A percentile compares a stretch with the other conserved stretches of the same genome.
phyloP scores from a whole-genome alignment of 2,329 filamentous ascomycete genomes.

The Paracorniculantispora psalliotae region DNA sequence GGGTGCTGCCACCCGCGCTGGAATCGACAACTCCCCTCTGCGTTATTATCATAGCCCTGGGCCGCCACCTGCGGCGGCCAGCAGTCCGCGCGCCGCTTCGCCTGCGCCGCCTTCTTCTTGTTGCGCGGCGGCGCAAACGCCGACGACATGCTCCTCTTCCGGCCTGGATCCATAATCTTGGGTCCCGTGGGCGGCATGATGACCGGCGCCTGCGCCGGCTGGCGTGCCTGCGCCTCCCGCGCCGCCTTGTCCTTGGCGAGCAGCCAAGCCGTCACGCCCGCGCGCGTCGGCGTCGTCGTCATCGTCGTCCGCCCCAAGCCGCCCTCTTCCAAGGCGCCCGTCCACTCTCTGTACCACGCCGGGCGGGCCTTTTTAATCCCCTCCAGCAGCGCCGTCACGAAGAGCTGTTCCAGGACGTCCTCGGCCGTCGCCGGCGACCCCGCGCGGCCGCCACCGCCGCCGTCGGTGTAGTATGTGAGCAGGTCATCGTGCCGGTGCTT shows the following conservation, averaged over 20 bases:
- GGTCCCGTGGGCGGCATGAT: no score
- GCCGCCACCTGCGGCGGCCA: no score
- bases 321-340: neutral
- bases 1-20: no score
- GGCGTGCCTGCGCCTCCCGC: neutral
- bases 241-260: neutral
- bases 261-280: constrained; percentile 1
- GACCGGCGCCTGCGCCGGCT: no score
- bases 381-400: neutral
- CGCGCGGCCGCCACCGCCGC: neutral
- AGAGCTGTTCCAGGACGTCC: constrained; percentile 7
- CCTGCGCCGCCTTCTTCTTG: no score
- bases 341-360: constrained; percentile 3
- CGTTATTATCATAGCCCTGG: no score
- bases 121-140: no score
- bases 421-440: neutral
- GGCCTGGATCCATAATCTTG: no score
- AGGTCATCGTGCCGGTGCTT: constrained; percentile 3
- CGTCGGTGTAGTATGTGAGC: neutral
- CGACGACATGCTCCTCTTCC: no score
- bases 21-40: no score
- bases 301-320: neutral
- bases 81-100: no score
- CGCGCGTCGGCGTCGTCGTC: neutral
- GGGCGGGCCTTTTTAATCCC: neutral